Base-by-base conservation (phyloP, 306 rosid genomes). In the Vicia faba region DNA sequence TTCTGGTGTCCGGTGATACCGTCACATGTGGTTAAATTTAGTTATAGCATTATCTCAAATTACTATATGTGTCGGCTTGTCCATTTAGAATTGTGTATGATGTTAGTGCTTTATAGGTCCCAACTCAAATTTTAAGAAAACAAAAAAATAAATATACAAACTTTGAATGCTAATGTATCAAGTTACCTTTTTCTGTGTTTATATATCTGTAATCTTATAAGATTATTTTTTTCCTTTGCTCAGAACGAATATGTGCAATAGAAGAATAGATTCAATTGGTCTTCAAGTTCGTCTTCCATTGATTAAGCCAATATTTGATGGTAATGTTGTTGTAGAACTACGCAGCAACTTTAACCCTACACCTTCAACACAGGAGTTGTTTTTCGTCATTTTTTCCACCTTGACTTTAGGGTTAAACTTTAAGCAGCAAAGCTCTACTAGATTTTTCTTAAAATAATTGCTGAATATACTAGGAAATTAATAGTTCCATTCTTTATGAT, bases 191-290 rank as follows among this genome's bases (percentile, higher is more conserved):
- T 16, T 46, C 2, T 29, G 48, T 74, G 12, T 19, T 11, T 61
- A 45, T 56, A 46, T 70, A 11, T 39, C 0, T 36, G 63, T 70
- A 15, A 28, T 20, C 68, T 69, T 67, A 68, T 67, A 40, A 13
- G 11, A 66, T 56, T 39, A n/a, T 28, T 12, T 8, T 55, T 13
- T 55, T 40, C 70, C 65, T 56, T 66, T 40, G 28, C 71, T 9
- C 91, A 93, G 98, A 89, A 86, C 98, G 98, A 23, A n/a, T 88
- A 70, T 93, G 96, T 79, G 35, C 87, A 20, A 89, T 77, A 77
- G 96, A 86, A 20, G 86, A 88, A 60, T 73, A 80, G 79, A 62
- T 50, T 79, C 44, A 28, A 46, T 14, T 20, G 39, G 12, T 41
- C 66, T 36, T 36, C 61, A 64, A 58, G 73, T 7, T 61, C 49